Evolutionary conservation across 176 grass and related monocot genomes (phyloP).

Genomic region (Oryza officinalis): DNA sequence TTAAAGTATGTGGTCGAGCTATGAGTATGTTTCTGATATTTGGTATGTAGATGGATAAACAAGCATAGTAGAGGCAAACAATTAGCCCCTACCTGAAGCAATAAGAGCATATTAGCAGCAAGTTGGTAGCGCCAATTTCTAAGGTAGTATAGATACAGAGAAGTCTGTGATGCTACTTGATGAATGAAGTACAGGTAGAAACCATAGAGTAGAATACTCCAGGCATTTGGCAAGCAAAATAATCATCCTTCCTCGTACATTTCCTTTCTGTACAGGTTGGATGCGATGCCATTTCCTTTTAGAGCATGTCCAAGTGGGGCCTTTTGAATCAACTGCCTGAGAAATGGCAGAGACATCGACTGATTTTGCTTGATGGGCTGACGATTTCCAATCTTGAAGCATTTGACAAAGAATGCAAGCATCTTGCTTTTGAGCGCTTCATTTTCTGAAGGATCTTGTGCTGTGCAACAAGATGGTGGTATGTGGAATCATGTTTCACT

Average conservation of each 20-base stretch:
- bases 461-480: slow-evolving; percentile 47
- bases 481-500: slow-evolving; percentile 47
- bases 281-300: slow-evolving; percentile 36
- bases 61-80: slow-evolving; percentile 14
- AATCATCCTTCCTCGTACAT: slow-evolving; percentile 61
- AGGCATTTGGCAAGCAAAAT: slow-evolving; percentile 49
- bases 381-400: slow-evolving; percentile 20
- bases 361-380: slow-evolving; percentile 39
- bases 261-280: slow-evolving; percentile 59
- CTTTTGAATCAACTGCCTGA: neutral
- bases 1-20: slow-evolving; percentile 39
- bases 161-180: slow-evolving; percentile 40
- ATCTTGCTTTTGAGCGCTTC: slow-evolving; percentile 25
- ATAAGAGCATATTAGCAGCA: slow-evolving; percentile 47
- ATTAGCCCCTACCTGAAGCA: slow-evolving; percentile 15
- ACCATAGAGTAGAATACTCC: slow-evolving; percentile 39
- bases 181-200: slow-evolving; percentile 37
- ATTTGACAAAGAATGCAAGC: slow-evolving; percentile 33
- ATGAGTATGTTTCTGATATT: slow-evolving; percentile 24
- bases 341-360: slow-evolving; percentile 6
- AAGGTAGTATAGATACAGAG: slow-evolving; percentile 54
- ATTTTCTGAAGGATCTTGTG: slow-evolving; percentile 40
- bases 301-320: slow-evolving; percentile 37
- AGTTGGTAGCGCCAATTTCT: slow-evolving; percentile 46
- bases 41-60: slow-evolving; percentile 22